These are phyloP conservation scores for Lipomyces mesembrius DNA, from an alignment of 805 yeast species.

Conservation along the genomic window DNA sequence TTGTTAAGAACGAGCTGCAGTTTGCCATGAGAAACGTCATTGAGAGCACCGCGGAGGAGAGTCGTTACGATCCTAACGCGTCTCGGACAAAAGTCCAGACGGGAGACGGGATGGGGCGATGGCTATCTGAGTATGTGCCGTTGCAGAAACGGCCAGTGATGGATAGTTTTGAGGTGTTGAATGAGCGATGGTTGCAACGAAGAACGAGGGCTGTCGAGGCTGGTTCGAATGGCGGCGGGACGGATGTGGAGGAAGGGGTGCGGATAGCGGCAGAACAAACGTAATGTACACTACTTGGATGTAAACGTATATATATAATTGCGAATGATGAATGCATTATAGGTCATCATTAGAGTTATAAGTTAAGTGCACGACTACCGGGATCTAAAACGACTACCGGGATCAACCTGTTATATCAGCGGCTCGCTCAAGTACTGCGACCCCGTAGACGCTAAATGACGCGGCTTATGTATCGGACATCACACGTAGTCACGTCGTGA, in stretches of 20 bases:
- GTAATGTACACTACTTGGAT: not conserved
- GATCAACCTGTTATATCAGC: too few relatives aligned
- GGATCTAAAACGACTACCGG: too few relatives aligned
- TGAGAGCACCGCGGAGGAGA: constrained; percentile 10
- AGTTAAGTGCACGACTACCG: too few relatives aligned
- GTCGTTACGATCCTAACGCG: constrained; percentile 4
- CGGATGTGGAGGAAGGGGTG: not conserved
- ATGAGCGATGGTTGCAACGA: constrained; percentile 53
- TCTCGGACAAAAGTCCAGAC: constrained; percentile 50
- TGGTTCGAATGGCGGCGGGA: not conserved
- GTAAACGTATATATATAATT: not conserved
- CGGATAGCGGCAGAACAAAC: not conserved
- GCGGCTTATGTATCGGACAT: too few relatives aligned
- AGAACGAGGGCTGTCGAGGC: constrained; percentile 1
- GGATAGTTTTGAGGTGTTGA: constrained; percentile 71
- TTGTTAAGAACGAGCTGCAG: constrained; percentile 60
- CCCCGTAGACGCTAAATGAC: too few relatives aligned
- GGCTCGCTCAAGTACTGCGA: too few relatives aligned
- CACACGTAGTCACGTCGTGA: too few relatives aligned
- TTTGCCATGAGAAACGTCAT: constrained; percentile 52
- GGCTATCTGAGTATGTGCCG: constrained; percentile 61
- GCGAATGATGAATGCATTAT: too few relatives aligned
- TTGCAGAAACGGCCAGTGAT: constrained; percentile 59
- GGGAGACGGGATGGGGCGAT: constrained; percentile 81
- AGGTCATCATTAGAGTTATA: too few relatives aligned